phyloP scores from a whole-genome alignment of 257 asterid species.

The Galeopsis tetrahit region DNA sequence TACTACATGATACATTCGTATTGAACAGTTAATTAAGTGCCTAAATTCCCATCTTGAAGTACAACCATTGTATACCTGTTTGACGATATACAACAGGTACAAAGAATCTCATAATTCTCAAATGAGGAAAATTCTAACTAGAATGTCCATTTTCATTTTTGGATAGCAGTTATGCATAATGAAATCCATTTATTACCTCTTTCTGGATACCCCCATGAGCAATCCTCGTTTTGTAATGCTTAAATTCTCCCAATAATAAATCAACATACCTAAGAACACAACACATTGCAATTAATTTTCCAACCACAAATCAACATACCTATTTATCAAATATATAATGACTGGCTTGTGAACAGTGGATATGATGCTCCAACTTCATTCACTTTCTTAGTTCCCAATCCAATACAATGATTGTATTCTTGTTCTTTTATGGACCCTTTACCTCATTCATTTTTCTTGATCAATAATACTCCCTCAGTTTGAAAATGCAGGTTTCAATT shows the following conservation, averaged over 20 bases:
- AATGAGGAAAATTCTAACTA: constrained; percentile 12
- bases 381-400: no score
- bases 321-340: no score
- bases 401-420: not conserved
- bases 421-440: not conserved
- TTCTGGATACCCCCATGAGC: constrained; percentile 83
- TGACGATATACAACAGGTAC: not conserved
- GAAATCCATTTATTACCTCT: constrained; percentile 62
- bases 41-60: not conserved
- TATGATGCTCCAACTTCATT: no score
- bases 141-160: constrained; percentile 28
- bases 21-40: not conserved
- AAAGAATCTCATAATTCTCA: constrained; percentile 21
- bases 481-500: not conserved
- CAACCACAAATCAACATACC: constrained; percentile 10
- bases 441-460: not conserved
- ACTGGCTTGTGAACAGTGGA: no score
- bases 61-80: not conserved
- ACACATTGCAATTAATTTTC: constrained; percentile 23
- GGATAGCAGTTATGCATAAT: constrained; percentile 11
- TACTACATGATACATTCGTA: not conserved
- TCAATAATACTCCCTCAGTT: not conserved
- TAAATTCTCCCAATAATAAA: constrained; percentile 93
- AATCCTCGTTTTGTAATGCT: constrained; percentile 96
- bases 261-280: constrained; percentile 82